These are phyloP conservation scores for Eimeria mitis DNA, from an alignment of 169 alveolate species.

Conservation along the genomic window DNA sequence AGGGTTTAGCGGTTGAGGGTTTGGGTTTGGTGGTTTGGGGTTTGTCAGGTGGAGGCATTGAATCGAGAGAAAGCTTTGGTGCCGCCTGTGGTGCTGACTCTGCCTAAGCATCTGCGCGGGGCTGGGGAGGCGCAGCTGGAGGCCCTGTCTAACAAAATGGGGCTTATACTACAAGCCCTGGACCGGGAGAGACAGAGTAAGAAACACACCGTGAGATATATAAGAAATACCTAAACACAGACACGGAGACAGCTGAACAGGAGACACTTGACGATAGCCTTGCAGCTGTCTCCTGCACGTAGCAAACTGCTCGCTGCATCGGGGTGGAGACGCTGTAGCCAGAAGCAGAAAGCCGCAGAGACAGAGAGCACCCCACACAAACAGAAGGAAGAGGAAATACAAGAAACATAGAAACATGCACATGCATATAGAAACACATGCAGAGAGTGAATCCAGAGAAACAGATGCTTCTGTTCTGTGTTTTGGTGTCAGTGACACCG, in stretches of 20 bases:
- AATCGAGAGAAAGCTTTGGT: slow-evolving; percentile 42
- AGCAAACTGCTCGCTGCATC: neutral
- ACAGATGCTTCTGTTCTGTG: neutral
- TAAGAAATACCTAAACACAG: too few relatives aligned
- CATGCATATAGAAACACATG: neutral
- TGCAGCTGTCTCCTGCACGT: too few relatives aligned
- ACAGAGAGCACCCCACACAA: neutral
- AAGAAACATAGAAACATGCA: too few relatives aligned
- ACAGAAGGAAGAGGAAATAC: neutral
- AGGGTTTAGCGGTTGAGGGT: neutral
- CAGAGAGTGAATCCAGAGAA: neutral
- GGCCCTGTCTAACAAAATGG: slow-evolving; percentile 13
- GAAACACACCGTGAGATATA: too few relatives aligned
- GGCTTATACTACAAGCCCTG: slow-evolving; percentile 1
- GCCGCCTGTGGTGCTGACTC: slow-evolving; percentile 62
- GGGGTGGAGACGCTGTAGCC: neutral
- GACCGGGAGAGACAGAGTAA: slow-evolving; percentile 25
- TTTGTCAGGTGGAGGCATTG: slow-evolving; percentile 64
- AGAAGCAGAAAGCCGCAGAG: neutral
- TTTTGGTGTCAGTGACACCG: neutral
- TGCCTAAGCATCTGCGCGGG: slow-evolving; percentile 26
- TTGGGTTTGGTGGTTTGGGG: too few relatives aligned
- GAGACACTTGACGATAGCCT: too few relatives aligned
- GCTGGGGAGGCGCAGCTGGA: slow-evolving; percentile 10
- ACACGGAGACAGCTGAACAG: too few relatives aligned